These are phyloP conservation scores for Leucaena leucocephala DNA, from an alignment of 306 rosid genomes.

Conservation along the genomic window DNA sequence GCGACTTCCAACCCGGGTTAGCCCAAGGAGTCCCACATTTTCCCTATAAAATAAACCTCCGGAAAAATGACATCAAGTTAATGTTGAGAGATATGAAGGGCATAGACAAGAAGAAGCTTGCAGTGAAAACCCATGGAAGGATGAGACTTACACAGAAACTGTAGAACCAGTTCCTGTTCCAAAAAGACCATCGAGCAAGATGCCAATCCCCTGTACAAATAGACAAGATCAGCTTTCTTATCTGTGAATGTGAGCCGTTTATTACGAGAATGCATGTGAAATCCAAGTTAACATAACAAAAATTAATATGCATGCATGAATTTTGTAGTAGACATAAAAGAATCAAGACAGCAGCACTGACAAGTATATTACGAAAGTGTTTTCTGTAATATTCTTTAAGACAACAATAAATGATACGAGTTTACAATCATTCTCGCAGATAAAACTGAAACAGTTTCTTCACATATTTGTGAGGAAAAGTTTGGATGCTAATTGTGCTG, in stretches of 20 bases:
- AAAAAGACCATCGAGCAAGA: constrained; percentile 86
- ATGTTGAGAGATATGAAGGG: constrained; percentile 6
- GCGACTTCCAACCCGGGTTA: constrained; percentile 96
- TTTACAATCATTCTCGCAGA: neutral
- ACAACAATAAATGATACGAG: neutral
- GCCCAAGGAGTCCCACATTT: constrained; percentile 96
- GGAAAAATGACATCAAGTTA: constrained; percentile 30
- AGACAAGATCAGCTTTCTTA: constrained; percentile 33
- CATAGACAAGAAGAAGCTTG: constrained; percentile 1
- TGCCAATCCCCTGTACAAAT: constrained; percentile 70
- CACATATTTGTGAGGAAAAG: neutral
- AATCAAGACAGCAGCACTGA: neutral
- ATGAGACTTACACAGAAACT: constrained; percentile 85
- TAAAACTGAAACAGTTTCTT: neutral
- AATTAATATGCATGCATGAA: neutral
- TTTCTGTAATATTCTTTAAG: neutral
- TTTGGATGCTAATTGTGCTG: neutral
- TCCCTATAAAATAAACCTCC: constrained; percentile 59
- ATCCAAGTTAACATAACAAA: neutral
- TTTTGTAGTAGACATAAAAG: too few species aligned
- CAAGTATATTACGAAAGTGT: neutral
- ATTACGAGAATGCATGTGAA: neutral
- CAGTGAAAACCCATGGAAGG: constrained; percentile 19
- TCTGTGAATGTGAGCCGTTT: neutral
- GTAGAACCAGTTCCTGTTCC: constrained; percentile 92